These are phyloP conservation scores for Plasmodium vivax DNA, from an alignment of 169 alveolate species.

Conservation along the genomic window DNA sequence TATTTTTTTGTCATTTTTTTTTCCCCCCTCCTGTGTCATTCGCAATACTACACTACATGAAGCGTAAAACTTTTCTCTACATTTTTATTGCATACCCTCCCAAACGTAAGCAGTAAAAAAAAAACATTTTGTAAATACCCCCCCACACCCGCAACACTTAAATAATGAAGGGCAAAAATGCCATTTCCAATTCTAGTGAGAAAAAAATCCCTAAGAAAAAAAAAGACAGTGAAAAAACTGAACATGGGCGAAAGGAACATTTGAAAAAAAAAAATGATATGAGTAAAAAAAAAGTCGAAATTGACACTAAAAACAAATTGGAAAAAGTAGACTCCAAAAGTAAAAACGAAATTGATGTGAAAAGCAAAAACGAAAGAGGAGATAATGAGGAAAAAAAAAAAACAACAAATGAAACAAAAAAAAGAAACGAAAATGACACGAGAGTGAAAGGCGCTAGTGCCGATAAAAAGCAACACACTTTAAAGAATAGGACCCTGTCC, in stretches of 20 bases:
- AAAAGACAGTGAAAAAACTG: constrained; percentile 36
- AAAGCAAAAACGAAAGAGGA: constrained; percentile 55
- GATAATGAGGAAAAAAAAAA: constrained; percentile 50
- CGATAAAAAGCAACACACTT: constrained; percentile 41
- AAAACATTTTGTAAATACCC: background rate
- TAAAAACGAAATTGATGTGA: constrained; percentile 7
- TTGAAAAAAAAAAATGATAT: constrained; percentile 31
- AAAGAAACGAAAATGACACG: constrained; percentile 14
- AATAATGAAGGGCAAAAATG: constrained; percentile 34
- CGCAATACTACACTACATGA: background rate
- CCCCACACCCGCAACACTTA: background rate
- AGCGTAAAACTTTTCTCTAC: background rate
- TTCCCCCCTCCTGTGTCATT: background rate
- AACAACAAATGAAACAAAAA: constrained; percentile 16
- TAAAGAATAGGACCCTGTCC: constrained; percentile 26
- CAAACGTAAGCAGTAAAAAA: background rate
- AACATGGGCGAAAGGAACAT: constrained; percentile 25
- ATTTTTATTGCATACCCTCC: background rate
- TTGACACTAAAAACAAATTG: constrained; percentile 21
- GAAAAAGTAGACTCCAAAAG: constrained; percentile 5
- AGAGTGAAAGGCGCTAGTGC: background rate
- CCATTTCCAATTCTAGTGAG: background rate
- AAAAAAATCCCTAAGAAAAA: constrained; percentile 28
- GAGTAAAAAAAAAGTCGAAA: constrained; percentile 41
- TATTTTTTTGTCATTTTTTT: background rate